Base-by-base conservation (phyloP, 768 basidiomycete species). In the Xanthoconium stramineum region DNA sequence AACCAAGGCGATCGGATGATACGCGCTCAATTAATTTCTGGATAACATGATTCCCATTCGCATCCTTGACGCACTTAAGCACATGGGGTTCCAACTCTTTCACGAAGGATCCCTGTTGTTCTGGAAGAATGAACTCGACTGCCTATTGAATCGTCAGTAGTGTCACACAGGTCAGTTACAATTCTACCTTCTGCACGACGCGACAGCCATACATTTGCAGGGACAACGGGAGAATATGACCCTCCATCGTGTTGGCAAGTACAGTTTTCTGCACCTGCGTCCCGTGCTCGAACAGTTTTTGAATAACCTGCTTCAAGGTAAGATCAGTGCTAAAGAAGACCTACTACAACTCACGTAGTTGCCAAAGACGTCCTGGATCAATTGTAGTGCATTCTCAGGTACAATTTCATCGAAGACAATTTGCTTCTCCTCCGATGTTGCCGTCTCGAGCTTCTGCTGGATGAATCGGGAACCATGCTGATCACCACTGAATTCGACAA, bases 401-500 rank as follows among this genome's bases (percentile, higher is more conserved):
- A 91, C 80, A 62, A 98, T 90, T 74, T 98, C 96, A 47, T 89
- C 85, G 59, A 94, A 97, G 37, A 96, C 79, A 35, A 76, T 69
- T 61, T 89, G 83, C 68, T 84, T 87, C 65, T 94, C 93, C 56
- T 92, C 91, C 38, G 78, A 78, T n/a, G 83, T 79, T 6, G 92
- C 88, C 3, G 74, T 76, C 68, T 90, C 86, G 40, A 98, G 78
- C 66, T 89, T 88, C 63, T 89, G 85, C 69, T 98, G 96, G 58
- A 99, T 94, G 72, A 98, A 94, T 10, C 96, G 85, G n/a, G 94
- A 97, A n/a, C 94, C 96, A 60, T 95, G 90, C 68, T 97, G 95
- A 72, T 98, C 96, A 14, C 84, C 83, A 55, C 91, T 88, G 69
- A 99, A 99, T 71, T 98, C 96, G 39, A 91, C 86, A 52, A 96